Evolutionary conservation across 805 yeast genomes (phyloP).

Genomic region (Huiozyma naganishii): DNA sequence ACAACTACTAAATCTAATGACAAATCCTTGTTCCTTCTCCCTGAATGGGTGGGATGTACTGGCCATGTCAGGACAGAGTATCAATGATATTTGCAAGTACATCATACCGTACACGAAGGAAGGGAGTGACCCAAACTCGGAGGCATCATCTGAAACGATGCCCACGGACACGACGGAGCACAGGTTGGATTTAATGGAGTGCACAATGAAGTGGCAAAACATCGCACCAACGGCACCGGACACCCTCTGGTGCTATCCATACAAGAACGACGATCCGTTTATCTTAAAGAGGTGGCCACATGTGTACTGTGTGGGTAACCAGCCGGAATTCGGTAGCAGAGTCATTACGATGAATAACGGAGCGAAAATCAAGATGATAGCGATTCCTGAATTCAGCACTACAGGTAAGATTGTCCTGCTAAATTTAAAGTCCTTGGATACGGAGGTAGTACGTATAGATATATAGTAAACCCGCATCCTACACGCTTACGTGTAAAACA

Average conservation of each 20-base stretch:
- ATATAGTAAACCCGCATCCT: constrained; percentile 3
- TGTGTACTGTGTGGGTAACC: constrained; percentile 81
- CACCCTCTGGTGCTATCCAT: constrained; percentile 86
- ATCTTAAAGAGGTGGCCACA: constrained; percentile 72
- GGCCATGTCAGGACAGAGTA: constrained; percentile 78
- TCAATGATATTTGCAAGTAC: constrained; percentile 68
- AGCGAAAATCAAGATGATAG: constrained; percentile 39
- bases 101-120: constrained; percentile 31
- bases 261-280: constrained; percentile 67
- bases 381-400: constrained; percentile 59
- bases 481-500: no score
- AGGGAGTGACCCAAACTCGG: constrained; percentile 12
- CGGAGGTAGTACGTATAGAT: constrained; percentile 35
- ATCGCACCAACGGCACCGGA: constrained; percentile 94
- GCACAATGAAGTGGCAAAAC: constrained; percentile 73
- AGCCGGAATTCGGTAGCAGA: constrained; percentile 46
- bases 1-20: constrained; percentile 31
- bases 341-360: constrained; percentile 29
- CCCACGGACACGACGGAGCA: constrained; percentile 15
- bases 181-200: constrained; percentile 48
- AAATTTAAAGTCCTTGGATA: constrained; percentile 46
- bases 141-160: not conserved
- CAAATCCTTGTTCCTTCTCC: constrained; percentile 71
- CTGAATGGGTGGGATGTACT: constrained; percentile 46
- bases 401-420: constrained; percentile 58